Evolutionary conservation across 108 stramenopile species (phyloP).

Genomic region (Mayamaea pseudoterrestris): DNA sequence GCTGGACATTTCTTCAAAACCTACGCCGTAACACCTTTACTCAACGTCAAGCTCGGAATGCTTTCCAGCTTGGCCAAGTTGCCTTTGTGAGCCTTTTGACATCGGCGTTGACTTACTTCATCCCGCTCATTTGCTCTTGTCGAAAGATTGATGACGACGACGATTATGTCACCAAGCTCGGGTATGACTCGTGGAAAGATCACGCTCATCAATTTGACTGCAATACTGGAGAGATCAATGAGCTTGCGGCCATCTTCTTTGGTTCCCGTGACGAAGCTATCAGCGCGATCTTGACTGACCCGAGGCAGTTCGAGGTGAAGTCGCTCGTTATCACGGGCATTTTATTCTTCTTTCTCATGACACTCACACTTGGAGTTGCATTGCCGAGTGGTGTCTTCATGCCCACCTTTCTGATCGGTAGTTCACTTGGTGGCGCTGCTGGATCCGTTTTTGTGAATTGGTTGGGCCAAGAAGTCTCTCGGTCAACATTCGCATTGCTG

Average conservation of each 20-base stretch:
- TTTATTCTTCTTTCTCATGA: conserved; percentile 26
- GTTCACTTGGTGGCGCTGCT: conserved; percentile 31
- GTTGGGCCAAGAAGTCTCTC: conserved; percentile 9
- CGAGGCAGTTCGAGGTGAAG: conserved; percentile 18
- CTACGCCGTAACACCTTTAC: too few relatives aligned
- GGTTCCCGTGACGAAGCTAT: conserved; percentile 34
- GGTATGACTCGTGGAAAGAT: neutral
- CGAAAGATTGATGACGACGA: neutral
- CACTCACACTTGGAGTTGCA: conserved; percentile 24
- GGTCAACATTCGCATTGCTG: conserved; percentile 32
- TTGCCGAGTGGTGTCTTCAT: conserved; percentile 46
- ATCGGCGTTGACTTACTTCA: conserved; percentile 19
- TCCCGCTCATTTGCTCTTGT: conserved; percentile 21
- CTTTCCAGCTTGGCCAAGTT: conserved; percentile 11
- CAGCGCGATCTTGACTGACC: conserved; percentile 32
- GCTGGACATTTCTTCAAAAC: conserved; percentile 6
- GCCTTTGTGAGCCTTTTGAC: conserved; percentile 19
- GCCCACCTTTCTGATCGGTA: conserved; percentile 36
- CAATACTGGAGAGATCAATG: conserved; percentile 25
- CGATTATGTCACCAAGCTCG: neutral
- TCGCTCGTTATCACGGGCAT: conserved; percentile 27
- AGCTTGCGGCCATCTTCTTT: conserved; percentile 41
- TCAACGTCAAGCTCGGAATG: neutral
- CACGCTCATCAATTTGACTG: conserved; percentile 33
- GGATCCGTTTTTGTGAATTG: conserved; percentile 24